Conservation (phyloP, 129 eudicot species). For the Pittosporum tobira region DNA sequence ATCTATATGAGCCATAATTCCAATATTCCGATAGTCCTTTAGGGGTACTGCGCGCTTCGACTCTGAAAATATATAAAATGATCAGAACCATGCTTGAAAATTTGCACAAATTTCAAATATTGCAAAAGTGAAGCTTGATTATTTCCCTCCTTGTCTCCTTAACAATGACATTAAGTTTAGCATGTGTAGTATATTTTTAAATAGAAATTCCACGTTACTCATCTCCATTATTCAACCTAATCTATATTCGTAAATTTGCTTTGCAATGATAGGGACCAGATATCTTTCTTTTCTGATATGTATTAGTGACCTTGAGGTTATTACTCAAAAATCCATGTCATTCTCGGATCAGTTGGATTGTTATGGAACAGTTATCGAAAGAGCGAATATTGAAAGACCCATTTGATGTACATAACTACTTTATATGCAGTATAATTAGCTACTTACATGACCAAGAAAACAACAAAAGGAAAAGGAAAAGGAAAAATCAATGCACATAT, state of each 20-base stretch:
- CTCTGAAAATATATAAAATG: conserved; percentile 26
- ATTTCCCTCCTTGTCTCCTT: background rate
- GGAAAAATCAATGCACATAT: no score
- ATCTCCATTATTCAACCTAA: background rate
- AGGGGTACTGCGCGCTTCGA: conserved; percentile 63
- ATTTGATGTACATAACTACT: no score
- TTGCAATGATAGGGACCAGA: background rate
- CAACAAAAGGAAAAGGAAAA: no score
- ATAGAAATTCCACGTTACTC: background rate
- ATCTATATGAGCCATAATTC: conserved; percentile 98
- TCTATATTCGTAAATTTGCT: background rate
- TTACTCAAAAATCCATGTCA: no score
- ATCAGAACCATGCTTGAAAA: background rate
- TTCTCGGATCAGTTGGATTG: no score
- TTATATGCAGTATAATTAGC: no score
- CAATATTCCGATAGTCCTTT: conserved; percentile 82
- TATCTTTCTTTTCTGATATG: no score
- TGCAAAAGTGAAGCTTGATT: background rate
- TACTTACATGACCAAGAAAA: no score
- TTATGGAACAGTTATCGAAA: background rate
- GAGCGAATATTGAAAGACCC: background rate
- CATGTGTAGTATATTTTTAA: background rate
- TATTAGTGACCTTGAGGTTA: no score
- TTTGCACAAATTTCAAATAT: background rate
- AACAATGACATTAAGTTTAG: background rate